Base-by-base conservation (phyloP, 306 rosid species). In the Bauhinia variegata region DNA sequence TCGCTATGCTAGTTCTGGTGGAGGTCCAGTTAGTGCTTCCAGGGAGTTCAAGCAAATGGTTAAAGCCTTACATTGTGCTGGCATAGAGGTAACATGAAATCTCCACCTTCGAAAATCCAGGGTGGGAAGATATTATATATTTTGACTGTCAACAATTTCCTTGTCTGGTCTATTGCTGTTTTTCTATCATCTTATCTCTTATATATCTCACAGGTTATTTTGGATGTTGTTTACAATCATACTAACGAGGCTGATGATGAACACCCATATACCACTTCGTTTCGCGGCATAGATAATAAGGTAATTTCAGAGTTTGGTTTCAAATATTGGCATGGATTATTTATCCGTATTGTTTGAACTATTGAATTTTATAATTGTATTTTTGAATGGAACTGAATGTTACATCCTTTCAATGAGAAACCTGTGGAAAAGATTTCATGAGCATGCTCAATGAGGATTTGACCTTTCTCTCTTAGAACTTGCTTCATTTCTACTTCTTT, bases 241-340 rank as follows among this genome's bases (percentile, higher is more conserved):
- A 93, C 97, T 32, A 93, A 89, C 76, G 99, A 93, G 85, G 91
- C 79, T 33, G 95, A 90, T 55, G 97, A 88, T 67, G 80, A 65
- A 47, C 46, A 83, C 60, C 91, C 97, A 30, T 90, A 83, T 71
- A 78, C 89, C 53, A 93, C 97, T 67, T 93, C 98, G 60, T 93
- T 93, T 74, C 97, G 97, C 48, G 98, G 98, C 77, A 80, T 93
- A 78, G 98, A 89, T 82, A 93, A 89, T 76, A 89, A 93, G 98
- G 98, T 93, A 68, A 60, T 53, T 33, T 70, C 43, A n/a, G 41
- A 68, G 64, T 74, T 70, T 54, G 28, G 47, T 48, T 34, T 65
- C 54, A 33, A 47, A 54, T 12, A 17, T 52, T 54, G 49, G 49
- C 43, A 60, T 31, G 23, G 66, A 56, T 61, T 36, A 8, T 9